Evolutionary conservation across 164 flowering plant species (phyloP).

Genomic region (Umbellularia californica): DNA sequence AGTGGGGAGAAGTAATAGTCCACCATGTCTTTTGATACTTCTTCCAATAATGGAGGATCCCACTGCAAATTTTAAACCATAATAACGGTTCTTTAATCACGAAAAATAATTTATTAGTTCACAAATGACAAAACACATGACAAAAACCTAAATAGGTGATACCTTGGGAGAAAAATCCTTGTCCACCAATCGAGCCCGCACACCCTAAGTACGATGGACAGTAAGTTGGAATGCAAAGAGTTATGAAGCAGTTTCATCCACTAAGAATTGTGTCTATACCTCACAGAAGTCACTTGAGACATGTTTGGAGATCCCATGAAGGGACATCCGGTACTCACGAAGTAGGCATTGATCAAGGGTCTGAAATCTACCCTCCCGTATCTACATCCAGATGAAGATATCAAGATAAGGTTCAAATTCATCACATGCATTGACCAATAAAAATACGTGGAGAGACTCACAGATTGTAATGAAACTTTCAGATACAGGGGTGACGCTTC

Average conservation of each 20-base stretch:
- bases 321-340: conserved; percentile 78
- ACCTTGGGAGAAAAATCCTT: conserved; percentile 93
- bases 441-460: conserved; percentile 29
- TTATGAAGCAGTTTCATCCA: neutral
- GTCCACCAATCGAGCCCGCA: conserved; percentile 77
- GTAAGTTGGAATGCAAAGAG: neutral
- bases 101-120: too few relatives aligned
- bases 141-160: neutral
- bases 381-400: conserved; percentile 36
- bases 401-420: neutral
- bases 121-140: neutral
- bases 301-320: conserved; percentile 46
- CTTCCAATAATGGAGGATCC: conserved; percentile 63
- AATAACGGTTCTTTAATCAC: neutral
- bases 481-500: conserved; percentile 87
- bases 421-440: neutral
- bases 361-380: conserved; percentile 84
- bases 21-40: conserved; percentile 85
- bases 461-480: conserved; percentile 74
- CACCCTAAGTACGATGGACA: conserved; percentile 45
- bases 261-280: conserved; percentile 33
- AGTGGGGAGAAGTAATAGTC: conserved; percentile 52
- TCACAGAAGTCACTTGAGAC: conserved; percentile 73
- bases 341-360: conserved; percentile 75
- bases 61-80: conserved; percentile 44